phyloP scores from a whole-genome alignment of 75 land plant species.

The Cunninghamia lanceolata region DNA sequence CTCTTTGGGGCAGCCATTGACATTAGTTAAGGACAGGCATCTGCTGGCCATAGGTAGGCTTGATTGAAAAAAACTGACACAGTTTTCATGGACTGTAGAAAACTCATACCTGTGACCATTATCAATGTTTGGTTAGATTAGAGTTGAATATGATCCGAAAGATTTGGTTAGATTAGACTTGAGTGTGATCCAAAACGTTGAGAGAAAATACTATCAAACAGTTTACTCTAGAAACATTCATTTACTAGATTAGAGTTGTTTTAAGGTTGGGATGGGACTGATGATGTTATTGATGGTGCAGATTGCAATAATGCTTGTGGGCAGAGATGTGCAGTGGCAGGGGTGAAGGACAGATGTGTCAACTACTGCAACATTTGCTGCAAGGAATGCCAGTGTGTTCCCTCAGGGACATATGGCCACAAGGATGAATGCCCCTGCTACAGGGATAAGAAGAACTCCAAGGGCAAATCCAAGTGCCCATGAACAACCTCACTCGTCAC shows the following conservation, averaged over 20 bases:
- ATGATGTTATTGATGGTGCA: neutral
- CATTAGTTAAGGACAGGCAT: slow-evolving; percentile 1
- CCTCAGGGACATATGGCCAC: slow-evolving; percentile 38
- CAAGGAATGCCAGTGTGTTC: slow-evolving; percentile 32
- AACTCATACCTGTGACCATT: neutral
- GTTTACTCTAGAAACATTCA: no score
- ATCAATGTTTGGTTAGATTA: no score
- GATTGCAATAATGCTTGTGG: slow-evolving; percentile 29
- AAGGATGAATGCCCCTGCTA: slow-evolving; percentile 44
- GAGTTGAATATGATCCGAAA: no score
- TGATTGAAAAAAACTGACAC: no score
- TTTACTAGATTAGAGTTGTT: neutral
- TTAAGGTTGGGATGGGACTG: neutral
- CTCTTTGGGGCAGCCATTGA: slow-evolving; percentile 4
- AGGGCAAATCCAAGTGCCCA: slow-evolving; percentile 37
- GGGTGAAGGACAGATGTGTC: slow-evolving; percentile 18
- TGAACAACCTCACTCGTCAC: neutral
- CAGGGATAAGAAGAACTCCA: slow-evolving; percentile 22
- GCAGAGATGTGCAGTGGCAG: slow-evolving; percentile 27
- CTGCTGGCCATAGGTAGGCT: neutral
- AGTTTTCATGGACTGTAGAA: no score
- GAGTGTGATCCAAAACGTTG: no score
- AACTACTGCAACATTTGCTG: slow-evolving; percentile 34
- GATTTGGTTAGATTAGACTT: no score
- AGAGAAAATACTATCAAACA: no score